phyloP scores from a whole-genome alignment of 139 green algal genomes.

The Chlorella sp. region DNA sequence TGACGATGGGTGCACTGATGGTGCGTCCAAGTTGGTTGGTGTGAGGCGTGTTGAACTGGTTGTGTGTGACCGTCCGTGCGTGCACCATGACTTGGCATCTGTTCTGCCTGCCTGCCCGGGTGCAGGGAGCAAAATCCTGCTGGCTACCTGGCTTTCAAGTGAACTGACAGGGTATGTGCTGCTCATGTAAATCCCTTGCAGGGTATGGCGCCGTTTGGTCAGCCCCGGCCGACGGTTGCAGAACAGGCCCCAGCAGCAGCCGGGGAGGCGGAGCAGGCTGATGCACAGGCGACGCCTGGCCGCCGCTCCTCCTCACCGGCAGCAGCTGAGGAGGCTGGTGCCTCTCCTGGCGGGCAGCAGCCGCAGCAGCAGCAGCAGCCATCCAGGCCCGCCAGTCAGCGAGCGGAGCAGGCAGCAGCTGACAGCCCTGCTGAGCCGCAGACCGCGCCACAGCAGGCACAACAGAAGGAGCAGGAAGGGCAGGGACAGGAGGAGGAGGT shows the following conservation, averaged over 20 bases:
- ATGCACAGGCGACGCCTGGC: not conserved
- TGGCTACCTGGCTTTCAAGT: not conserved
- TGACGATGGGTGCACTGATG: not conserved
- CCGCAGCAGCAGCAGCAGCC: not conserved
- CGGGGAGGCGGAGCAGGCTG: not conserved
- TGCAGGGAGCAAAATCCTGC: not conserved
- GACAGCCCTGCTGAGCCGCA: not conserved
- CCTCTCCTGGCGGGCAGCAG: not conserved
- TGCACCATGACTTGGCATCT: not conserved
- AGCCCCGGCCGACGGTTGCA: not conserved
- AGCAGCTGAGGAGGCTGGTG: not conserved
- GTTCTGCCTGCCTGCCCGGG: not conserved
- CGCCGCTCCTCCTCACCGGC: too few species aligned
- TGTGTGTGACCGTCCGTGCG: not conserved
- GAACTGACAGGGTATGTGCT: not conserved
- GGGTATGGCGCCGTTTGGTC: not conserved
- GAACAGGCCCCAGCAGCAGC: not conserved
- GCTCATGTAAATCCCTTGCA: not conserved
- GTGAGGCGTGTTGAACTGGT: not conserved
- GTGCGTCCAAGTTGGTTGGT: not conserved
- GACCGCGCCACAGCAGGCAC: not conserved
- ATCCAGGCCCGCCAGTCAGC: not conserved
- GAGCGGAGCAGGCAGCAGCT: not conserved
- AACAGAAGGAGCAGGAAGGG: not conserved
- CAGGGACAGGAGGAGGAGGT: not conserved